Conservation (phyloP, 345 rosid genomes). For the Cardamine resedifolia region DNA sequence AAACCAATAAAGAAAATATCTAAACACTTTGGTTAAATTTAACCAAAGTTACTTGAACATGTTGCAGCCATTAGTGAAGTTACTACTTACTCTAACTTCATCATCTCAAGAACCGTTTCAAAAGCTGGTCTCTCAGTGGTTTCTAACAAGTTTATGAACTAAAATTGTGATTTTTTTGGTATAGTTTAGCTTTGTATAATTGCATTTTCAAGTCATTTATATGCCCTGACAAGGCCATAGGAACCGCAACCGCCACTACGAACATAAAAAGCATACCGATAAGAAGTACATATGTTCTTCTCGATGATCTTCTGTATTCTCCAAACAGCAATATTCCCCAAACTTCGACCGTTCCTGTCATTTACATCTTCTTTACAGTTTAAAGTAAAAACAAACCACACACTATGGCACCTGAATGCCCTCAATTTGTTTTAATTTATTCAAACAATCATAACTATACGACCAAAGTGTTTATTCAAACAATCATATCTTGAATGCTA, state of each 20-base stretch:
- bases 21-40: too few relatives aligned
- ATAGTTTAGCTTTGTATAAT: background rate
- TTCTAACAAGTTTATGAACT: background rate
- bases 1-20: too few relatives aligned
- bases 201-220: conserved; percentile 42
- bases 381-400: too few relatives aligned
- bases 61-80: conserved; percentile 1
- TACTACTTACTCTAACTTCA: background rate
- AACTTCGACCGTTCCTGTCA: too few relatives aligned
- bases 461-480: too few relatives aligned
- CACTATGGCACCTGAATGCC: too few relatives aligned
- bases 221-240: conserved; percentile 77
- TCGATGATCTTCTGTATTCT: conserved; percentile 74
- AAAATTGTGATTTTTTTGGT: background rate
- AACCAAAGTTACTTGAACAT: background rate
- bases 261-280: conserved; percentile 72
- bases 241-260: conserved; percentile 65
- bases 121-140: background rate
- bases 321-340: conserved; percentile 84
- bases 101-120: background rate
- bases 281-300: conserved; percentile 63
- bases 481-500: too few relatives aligned
- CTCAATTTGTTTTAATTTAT: too few relatives aligned
- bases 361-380: too few relatives aligned
- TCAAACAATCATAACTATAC: too few relatives aligned